phyloP scores from a whole-genome alignment of 1,284 basidiomycete species.

The Ustilago shanxiensis region DNA sequence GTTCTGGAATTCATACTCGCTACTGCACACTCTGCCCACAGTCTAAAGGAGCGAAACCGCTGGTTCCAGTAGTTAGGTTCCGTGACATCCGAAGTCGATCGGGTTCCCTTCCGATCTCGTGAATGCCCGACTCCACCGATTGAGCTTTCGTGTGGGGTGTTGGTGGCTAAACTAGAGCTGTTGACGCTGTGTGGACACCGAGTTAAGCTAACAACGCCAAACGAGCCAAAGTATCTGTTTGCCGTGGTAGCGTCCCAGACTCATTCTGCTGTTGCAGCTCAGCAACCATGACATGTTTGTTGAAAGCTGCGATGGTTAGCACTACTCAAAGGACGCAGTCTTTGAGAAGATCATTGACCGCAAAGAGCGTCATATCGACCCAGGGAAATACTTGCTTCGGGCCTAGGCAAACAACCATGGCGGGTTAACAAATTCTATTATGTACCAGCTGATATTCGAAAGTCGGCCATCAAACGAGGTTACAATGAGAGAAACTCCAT shows the following conservation, averaged over 20 bases:
- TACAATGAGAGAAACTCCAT: too few species aligned
- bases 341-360: too few species aligned
- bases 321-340: too few species aligned
- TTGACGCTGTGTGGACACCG: not conserved
- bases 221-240: not conserved
- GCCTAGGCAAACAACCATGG: too few species aligned
- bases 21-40: too few species aligned
- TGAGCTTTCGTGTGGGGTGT: not conserved
- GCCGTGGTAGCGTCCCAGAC: not conserved
- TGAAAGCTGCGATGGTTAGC: too few species aligned
- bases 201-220: not conserved
- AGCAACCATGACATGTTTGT: not conserved
- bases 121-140: not conserved
- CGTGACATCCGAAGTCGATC: conserved; percentile 5
- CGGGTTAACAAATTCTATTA: too few species aligned
- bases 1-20: not conserved
- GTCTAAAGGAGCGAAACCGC: not conserved
- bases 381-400: too few species aligned
- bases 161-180: not conserved
- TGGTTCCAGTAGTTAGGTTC: not conserved
- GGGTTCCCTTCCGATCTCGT: conserved; percentile 3
- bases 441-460: too few species aligned
- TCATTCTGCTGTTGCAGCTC: not conserved
- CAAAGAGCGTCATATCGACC: too few species aligned
- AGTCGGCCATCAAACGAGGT: too few species aligned